These are phyloP conservation scores for Sporothrix pseudoabietina DNA, from an alignment of 2,329 filamentous ascomycete genomes.

Conservation along the genomic window DNA sequence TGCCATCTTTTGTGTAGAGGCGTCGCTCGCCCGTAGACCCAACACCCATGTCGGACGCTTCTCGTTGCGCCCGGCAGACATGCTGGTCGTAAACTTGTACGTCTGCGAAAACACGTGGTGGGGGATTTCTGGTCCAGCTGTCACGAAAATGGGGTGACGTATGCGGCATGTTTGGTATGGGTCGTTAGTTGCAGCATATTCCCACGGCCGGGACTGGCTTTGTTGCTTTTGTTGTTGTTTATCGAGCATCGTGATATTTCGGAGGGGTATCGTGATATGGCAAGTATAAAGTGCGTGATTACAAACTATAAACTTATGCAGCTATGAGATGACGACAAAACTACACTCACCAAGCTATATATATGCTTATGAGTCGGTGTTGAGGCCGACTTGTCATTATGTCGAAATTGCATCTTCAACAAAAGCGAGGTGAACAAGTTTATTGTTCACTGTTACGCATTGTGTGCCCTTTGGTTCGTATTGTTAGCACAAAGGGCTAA, in stretches of 20 bases:
- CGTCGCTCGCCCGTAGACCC: not conserved
- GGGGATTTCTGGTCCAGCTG: not conserved
- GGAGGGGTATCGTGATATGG: too few species aligned
- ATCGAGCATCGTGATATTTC: not conserved
- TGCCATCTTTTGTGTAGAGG: not conserved
- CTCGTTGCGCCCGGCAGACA: not conserved
- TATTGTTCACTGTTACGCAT: not conserved
- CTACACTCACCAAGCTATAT: not conserved
- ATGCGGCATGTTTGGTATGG: not conserved
- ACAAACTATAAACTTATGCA: too few species aligned
- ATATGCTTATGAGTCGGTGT: not conserved
- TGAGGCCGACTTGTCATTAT: not conserved
- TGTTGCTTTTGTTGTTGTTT: not conserved
- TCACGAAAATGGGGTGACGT: not conserved
- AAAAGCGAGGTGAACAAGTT: not conserved
- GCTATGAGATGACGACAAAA: not conserved
- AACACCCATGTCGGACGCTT: not conserved
- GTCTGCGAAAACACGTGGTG: not conserved
- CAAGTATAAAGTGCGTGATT: too few species aligned
- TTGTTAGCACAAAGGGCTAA: not conserved
- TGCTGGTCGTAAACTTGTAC: not conserved
- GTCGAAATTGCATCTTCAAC: not conserved
- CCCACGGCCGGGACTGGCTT: not conserved
- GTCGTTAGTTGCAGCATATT: not conserved
- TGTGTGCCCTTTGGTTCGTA: not conserved